Evolutionary conservation across 2,329 filamentous ascomycete species (phyloP).

Genomic region (Annulohypoxylon truncatum): DNA sequence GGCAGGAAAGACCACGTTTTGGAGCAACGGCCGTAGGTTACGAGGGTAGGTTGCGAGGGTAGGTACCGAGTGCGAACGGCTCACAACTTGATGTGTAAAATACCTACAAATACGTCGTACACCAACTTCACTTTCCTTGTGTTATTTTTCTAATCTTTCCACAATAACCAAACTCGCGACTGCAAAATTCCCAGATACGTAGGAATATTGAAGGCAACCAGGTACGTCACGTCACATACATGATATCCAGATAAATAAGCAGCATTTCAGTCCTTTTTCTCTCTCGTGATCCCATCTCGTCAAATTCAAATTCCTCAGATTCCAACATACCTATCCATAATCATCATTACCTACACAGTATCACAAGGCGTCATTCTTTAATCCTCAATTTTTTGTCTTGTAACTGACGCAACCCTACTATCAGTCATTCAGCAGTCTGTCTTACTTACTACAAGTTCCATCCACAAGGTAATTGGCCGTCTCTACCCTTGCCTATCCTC

Average conservation of each 20-base stretch:
- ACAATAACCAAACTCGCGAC: not conserved
- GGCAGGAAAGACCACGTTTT: constrained; percentile 16
- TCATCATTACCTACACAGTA: constrained; percentile 22
- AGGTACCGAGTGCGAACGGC: not conserved
- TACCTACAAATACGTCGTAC: not conserved
- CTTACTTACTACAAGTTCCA: constrained; percentile 17
- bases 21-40: constrained; percentile 19
- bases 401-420: constrained; percentile 21
- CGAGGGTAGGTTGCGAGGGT: not conserved
- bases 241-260: constrained; percentile 9
- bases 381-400: constrained; percentile 8
- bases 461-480: constrained; percentile 16
- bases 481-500: not conserved
- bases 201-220: not conserved
- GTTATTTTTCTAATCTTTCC: not conserved
- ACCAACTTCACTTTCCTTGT: constrained; percentile 8
- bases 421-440: constrained; percentile 17
- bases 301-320: not conserved
- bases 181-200: constrained; percentile 14
- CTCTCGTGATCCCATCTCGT: not conserved
- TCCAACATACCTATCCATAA: not conserved
- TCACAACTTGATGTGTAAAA: not conserved
- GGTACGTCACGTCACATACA: not conserved
- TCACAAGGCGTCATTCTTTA: constrained; percentile 10
- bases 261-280: not conserved